Evolutionary conservation across 2,329 filamentous ascomycete species (phyloP).

Genomic region (Fusarium equiseti): DNA sequence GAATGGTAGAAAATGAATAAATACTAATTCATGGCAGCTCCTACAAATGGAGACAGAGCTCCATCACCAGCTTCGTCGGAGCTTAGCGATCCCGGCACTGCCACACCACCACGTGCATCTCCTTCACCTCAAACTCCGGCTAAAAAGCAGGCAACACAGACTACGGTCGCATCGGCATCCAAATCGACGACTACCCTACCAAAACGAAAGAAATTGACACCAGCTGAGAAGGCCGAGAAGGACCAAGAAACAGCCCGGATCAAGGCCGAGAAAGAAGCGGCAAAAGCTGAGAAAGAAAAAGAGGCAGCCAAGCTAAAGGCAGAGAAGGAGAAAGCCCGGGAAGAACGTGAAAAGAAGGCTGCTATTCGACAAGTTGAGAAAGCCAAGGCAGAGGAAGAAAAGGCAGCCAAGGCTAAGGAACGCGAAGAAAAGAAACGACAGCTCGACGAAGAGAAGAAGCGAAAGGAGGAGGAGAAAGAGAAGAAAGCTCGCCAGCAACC

Average conservation of each 20-base stretch:
- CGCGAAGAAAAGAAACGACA: constrained; percentile 55
- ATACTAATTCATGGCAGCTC: constrained; percentile 41
- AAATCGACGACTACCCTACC: constrained; percentile 43
- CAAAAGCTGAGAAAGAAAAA: constrained; percentile 47
- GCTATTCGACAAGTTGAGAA: constrained; percentile 48
- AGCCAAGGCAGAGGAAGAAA: constrained; percentile 53
- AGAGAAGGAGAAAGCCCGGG: constrained; percentile 55
- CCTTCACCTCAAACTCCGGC: constrained; percentile 53
- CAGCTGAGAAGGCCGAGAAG: constrained; percentile 54
- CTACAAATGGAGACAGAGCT: constrained; percentile 46
- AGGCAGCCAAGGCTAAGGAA: constrained; percentile 54
- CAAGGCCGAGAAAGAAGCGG: constrained; percentile 55
- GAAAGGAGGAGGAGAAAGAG: constrained; percentile 64
- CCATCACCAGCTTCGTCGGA: constrained; percentile 50
- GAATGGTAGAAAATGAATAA: neutral
- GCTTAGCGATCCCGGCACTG: constrained; percentile 59
- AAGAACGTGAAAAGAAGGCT: constrained; percentile 51
- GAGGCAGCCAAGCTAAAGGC: constrained; percentile 52
- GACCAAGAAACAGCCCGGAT: constrained; percentile 53
- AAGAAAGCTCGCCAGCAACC: constrained; percentile 64
- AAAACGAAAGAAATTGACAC: constrained; percentile 60
- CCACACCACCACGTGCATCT: constrained; percentile 54
- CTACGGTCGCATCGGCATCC: constrained; percentile 20
- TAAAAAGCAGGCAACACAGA: constrained; percentile 37
- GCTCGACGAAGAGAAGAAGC: constrained; percentile 54